phyloP scores from a whole-genome alignment of 192 early-diverging fungal genomes.

The Coemansia sp. region DNA sequence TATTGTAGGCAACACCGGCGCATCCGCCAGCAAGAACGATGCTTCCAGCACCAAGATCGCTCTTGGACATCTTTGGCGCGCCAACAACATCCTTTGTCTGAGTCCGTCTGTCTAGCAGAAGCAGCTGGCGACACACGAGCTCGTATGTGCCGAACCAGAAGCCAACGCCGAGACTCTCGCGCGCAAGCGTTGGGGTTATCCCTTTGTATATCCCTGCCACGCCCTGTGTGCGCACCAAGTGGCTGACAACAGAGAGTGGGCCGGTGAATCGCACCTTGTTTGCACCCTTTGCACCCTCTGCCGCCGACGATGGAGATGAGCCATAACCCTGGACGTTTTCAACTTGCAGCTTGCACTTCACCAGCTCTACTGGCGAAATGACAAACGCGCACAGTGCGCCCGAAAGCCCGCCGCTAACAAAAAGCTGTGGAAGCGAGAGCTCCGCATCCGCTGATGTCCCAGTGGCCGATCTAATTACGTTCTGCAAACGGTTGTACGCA shows the following conservation, averaged over 20 bases:
- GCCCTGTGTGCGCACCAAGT: slow-evolving; percentile 59
- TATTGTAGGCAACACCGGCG: slow-evolving; percentile 90
- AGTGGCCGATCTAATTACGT: slow-evolving; percentile 55
- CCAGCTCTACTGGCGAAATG: slow-evolving; percentile 91
- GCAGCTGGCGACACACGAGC: slow-evolving; percentile 63
- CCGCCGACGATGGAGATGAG: not conserved
- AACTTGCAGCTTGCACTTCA: slow-evolving; percentile 97
- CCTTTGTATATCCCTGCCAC: slow-evolving; percentile 53
- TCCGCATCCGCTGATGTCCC: slow-evolving; percentile 27
- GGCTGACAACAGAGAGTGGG: slow-evolving; percentile 58
- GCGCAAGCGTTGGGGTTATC: slow-evolving; percentile 67
- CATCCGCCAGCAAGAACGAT: slow-evolving; percentile 87
- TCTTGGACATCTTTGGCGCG: slow-evolving; percentile 54
- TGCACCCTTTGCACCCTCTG: not conserved
- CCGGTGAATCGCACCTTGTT: slow-evolving; percentile 50
- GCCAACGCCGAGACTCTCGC: slow-evolving; percentile 89
- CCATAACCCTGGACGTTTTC: slow-evolving; percentile 61
- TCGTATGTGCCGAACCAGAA: slow-evolving; percentile 99
- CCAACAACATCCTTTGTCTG: not conserved
- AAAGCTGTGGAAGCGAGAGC: slow-evolving; percentile 68
- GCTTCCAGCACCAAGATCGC: slow-evolving; percentile 68
- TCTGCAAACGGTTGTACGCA: slow-evolving; percentile 83
- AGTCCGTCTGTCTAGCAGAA: not conserved
- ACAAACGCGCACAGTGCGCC: slow-evolving; percentile 86
- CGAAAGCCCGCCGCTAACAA: slow-evolving; percentile 80